A percentile compares a stretch with the other conserved stretches of the same genome.
Conservation (phyloP, 768 basidiomycete genomes). For the Tricholoma sp. region DNA sequence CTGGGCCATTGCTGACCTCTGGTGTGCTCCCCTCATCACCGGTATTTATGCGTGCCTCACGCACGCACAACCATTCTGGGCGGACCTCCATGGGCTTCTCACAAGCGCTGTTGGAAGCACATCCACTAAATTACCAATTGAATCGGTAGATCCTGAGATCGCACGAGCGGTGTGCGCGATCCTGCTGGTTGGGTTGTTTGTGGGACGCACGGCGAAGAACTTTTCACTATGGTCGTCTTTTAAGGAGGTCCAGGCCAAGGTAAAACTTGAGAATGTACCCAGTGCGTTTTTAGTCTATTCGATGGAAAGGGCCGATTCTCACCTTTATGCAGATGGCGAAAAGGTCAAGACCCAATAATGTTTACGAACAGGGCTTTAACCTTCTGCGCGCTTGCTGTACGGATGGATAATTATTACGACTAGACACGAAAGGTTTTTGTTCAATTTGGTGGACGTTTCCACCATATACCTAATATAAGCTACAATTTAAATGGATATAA, state of each 20-base stretch:
- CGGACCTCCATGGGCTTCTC: constrained; percentile 47
- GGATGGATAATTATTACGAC: too few relatives aligned
- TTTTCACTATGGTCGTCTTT: constrained; percentile 35
- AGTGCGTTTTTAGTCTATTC: constrained; percentile 7
- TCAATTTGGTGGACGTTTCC: too few relatives aligned
- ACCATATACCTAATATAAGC: too few relatives aligned
- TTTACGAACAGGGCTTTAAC: background rate
- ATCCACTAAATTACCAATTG: constrained; percentile 27
- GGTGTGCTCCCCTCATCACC: constrained; percentile 78
- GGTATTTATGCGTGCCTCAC: constrained; percentile 78
- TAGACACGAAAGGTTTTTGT: too few relatives aligned
- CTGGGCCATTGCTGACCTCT: constrained; percentile 82
- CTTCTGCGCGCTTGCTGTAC: background rate
- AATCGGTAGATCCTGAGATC: constrained; percentile 53
- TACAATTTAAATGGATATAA: too few relatives aligned
- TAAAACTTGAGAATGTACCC: background rate
- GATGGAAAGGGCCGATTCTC: background rate
- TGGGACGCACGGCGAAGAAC: constrained; percentile 60
- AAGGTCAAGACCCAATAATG: background rate
- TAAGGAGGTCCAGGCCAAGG: constrained; percentile 7
- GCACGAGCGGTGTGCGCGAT: constrained; percentile 72
- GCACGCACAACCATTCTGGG: constrained; percentile 85
- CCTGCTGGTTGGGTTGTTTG: constrained; percentile 58
- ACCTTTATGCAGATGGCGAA: background rate
- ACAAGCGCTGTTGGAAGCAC: constrained; percentile 39